Evolutionary conservation across 129 eudicot genomes (phyloP), one percentile per base, ranked within the genome.

Genomic region (Mikania micrantha): DNA sequence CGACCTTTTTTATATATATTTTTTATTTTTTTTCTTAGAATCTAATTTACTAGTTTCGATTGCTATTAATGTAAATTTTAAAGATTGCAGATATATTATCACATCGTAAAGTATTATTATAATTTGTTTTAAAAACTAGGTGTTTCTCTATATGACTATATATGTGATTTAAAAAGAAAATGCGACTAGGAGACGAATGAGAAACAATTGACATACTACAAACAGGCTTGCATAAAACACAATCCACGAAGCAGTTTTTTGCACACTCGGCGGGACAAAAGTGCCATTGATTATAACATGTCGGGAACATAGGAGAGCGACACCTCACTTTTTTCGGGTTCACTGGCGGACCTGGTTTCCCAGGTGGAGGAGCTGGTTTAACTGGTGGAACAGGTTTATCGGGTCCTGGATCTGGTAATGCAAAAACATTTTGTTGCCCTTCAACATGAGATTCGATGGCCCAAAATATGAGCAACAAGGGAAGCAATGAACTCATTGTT

Each of bases 191-290:
- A 32, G 6, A 1, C 36, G n/a, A 74, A 52, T 15, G 6, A 9
- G 35, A 36, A 72, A 60, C 32, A 22, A 70, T 84, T 75, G n/a
- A n/a, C n/a, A n/a, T 75, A 76, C 84, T 58, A 9, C 87, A 83
- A 38, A 83, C 28, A 4, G 87, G 84, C 36, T 66, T 83, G 79
- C 87, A 79, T 40, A 70, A 7, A 62, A 42, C 71, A 75, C 87
- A 83, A 36, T 79, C 84, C 47, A 72, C 20, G 17, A 36, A 24
- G 50, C 84, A 83, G 35, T 15, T 24, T 1, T 0, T 27, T n/a
- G 79, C 41, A 68, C 87, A 83, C 12, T 13, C 47, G 19, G 8
- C 5, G 0, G 77, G 77, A 63, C 87, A 79, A 0, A 5, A 4
- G 13, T 73, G 7, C 76, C 25, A 28, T 20, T 45, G 20, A 0